phyloP scores from a whole-genome alignment of 768 basidiomycete species.

The Lactarius tabidus region DNA sequence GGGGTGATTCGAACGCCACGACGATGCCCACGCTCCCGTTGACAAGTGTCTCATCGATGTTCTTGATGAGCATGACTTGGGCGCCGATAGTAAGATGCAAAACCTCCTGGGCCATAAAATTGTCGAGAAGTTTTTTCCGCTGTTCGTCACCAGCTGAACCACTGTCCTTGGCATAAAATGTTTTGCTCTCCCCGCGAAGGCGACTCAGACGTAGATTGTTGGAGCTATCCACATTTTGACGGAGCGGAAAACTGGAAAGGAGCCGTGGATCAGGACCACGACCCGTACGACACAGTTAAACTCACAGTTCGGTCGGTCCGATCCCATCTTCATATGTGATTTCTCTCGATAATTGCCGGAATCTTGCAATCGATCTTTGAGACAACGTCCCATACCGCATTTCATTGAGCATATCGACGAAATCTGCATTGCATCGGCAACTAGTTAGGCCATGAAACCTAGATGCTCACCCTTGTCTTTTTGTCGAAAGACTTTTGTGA shows the following conservation, averaged over 20 bases:
- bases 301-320: conserved; percentile 87
- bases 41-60: conserved; percentile 83
- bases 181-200: conserved; percentile 50
- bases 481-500: conserved; percentile 95
- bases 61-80: conserved; percentile 97
- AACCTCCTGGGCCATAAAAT: conserved; percentile 80
- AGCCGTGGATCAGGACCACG: background rate
- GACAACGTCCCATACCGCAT: conserved; percentile 89
- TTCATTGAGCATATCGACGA: conserved; percentile 96
- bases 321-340: conserved; percentile 77
- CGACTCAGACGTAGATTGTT: conserved; percentile 65
- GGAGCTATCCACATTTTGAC: conserved; percentile 87
- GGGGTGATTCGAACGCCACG: conserved; percentile 62
- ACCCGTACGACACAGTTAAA: conserved; percentile 9
- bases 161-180: conserved; percentile 58
- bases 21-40: conserved; percentile 94
- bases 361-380: conserved; percentile 59
- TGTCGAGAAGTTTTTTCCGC: conserved; percentile 74
- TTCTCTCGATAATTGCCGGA: conserved; percentile 64
- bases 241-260: conserved; percentile 70
- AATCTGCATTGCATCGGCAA: conserved; percentile 46
- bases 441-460: conserved; percentile 8
- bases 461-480: conserved; percentile 70
- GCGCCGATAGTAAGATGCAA: conserved; percentile 74
- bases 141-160: conserved; percentile 52